Percentiles rank a stretch among this genome's conserved stretches.
phyloP scores from a whole-genome alignment of 1,139 yeast genomes.

The Magnusiomyces paraingens region DNA sequence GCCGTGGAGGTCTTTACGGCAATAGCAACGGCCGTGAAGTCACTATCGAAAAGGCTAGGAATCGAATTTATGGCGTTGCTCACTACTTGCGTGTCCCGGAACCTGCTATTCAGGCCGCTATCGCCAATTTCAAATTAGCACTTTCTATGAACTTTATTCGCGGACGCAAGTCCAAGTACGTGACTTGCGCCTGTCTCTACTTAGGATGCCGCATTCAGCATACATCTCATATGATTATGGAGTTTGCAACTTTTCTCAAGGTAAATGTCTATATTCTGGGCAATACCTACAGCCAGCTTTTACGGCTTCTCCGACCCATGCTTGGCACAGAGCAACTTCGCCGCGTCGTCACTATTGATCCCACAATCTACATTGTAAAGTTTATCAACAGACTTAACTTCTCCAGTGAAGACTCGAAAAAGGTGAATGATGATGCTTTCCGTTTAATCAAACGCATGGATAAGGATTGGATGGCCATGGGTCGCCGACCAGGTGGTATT shows the following conservation, averaged over 20 bases:
- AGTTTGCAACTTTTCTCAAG: constrained; percentile 82
- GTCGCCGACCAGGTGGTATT: constrained; percentile 95
- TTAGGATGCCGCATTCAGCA: constrained; percentile 87
- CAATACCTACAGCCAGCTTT: constrained; percentile 88
- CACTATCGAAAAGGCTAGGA: constrained; percentile 73
- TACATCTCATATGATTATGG: constrained; percentile 93
- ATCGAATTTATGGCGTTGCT: constrained; percentile 74
- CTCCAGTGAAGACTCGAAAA: constrained; percentile 46
- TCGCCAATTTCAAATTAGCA: constrained; percentile 83
- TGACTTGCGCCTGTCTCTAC: constrained; percentile 88
- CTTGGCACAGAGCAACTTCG: constrained; percentile 43
- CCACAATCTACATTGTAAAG: constrained; percentile 86
- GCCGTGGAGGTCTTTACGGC: constrained; percentile 52
- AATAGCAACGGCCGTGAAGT: constrained; percentile 58
- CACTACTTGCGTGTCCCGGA: constrained; percentile 73
- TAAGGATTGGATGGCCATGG: constrained; percentile 92
- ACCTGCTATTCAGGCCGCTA: constrained; percentile 77
- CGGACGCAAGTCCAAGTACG: constrained; percentile 92
- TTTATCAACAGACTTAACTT: constrained; percentile 84
- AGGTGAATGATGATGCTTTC: constrained; percentile 81
- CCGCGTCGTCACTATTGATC: constrained; percentile 82
- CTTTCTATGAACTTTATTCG: constrained; percentile 84
- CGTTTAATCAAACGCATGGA: constrained; percentile 86
- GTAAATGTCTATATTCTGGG: constrained; percentile 93
- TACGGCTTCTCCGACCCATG: constrained; percentile 47